A percentile compares a stretch with the other conserved stretches of the same genome.
These are phyloP conservation scores for Fusarium staphyleae DNA, from an alignment of 2,329 filamentous ascomycete genomes.

Conservation along the genomic window DNA sequence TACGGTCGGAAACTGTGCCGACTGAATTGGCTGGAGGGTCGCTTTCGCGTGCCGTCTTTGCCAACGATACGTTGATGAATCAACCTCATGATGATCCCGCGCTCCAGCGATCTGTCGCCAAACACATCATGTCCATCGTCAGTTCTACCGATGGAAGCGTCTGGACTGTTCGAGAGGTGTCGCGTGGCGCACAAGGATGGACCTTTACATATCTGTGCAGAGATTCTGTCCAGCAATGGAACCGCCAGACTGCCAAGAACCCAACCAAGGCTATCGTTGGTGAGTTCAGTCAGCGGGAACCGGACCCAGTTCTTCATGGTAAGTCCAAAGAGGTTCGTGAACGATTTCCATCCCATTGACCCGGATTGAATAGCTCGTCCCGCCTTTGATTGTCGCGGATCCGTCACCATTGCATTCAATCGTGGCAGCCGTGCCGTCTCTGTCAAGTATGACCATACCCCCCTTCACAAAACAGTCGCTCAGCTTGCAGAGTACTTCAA, in stretches of 20 bases:
- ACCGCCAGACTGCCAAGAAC: constrained; percentile 53
- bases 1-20: constrained; percentile 27
- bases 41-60: constrained; percentile 51
- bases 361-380: constrained; percentile 53
- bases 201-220: constrained; percentile 61
- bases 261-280: constrained; percentile 52
- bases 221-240: constrained; percentile 60
- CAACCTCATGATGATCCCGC: constrained; percentile 58
- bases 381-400: constrained; percentile 65
- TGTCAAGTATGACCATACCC: constrained; percentile 63
- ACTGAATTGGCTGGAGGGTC: constrained; percentile 24
- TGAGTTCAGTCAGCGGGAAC: constrained; percentile 57
- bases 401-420: constrained; percentile 58
- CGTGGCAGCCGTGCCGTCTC: constrained; percentile 56
- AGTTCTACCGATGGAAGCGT: constrained; percentile 55
- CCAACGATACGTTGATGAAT: constrained; percentile 55
- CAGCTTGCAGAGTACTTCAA: constrained; percentile 57
- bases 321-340: constrained; percentile 31
- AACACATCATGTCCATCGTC: constrained; percentile 55
- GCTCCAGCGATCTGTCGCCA: constrained; percentile 58
- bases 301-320: constrained; percentile 56
- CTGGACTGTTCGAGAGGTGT: constrained; percentile 57
- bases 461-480: constrained; percentile 62
- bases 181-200: constrained; percentile 58
- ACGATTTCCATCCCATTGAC: background rate